A percentile compares a stretch with the other conserved stretches of the same genome.
These are phyloP conservation scores for Nigrospora osmanthi DNA, from an alignment of 2,329 filamentous ascomycete genomes.

Conservation along the genomic window DNA sequence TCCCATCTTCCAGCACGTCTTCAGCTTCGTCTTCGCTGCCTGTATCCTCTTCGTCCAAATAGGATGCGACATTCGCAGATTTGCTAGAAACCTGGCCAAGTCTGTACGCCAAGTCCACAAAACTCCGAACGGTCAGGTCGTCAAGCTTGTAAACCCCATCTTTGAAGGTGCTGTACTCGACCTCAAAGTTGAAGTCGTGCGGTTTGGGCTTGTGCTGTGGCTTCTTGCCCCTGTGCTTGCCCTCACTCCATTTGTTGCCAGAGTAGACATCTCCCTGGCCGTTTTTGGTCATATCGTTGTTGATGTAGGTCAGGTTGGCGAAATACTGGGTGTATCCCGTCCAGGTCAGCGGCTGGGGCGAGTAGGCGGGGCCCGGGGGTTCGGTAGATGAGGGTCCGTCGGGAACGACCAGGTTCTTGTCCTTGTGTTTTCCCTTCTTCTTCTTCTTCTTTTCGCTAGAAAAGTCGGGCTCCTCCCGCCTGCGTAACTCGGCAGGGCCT, in stretches of 20 bases:
- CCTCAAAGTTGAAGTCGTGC: constrained; percentile 61
- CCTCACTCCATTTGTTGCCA: constrained; percentile 49
- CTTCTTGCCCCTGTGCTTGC: constrained; percentile 54
- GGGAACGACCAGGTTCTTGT: constrained; percentile 59
- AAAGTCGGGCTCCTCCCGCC: neutral
- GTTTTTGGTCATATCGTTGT: constrained; percentile 54
- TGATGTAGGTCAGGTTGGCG: constrained; percentile 86
- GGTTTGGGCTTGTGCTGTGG: constrained; percentile 48
- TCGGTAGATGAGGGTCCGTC: constrained; percentile 62
- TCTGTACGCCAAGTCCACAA: constrained; percentile 69
- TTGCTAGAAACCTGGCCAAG: constrained; percentile 52
- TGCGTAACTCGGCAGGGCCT: constrained; percentile 13
- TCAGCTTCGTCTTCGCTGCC: constrained; percentile 7
- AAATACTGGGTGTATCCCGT: constrained; percentile 84
- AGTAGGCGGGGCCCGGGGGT: constrained; percentile 84
- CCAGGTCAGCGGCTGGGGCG: constrained; percentile 71
- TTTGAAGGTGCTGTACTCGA: constrained; percentile 79
- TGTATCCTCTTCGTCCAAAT: neutral
- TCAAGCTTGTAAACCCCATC: constrained; percentile 68
- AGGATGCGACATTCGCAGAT: constrained; percentile 5
- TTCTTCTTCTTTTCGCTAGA: constrained; percentile 29
- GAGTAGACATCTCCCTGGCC: constrained; percentile 20
- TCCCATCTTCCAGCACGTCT: constrained; percentile 2
- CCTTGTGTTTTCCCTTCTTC: constrained; percentile 41
- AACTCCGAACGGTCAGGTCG: constrained; percentile 79